Conservation (phyloP, 2,329 filamentous ascomycete genomes). For the Zasmidium angulare region DNA sequence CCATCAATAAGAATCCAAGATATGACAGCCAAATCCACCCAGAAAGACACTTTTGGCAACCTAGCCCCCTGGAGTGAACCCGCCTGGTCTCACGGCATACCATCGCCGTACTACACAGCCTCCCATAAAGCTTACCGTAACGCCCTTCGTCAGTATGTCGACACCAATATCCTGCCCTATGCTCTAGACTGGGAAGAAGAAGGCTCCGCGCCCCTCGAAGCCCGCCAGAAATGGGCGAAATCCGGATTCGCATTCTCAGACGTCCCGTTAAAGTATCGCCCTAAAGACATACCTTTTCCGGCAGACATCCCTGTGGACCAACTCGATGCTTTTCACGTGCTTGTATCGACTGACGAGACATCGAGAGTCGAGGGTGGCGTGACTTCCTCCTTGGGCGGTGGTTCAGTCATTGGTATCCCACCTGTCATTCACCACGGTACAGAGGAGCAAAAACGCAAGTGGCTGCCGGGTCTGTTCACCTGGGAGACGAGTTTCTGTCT, state of each 20-base stretch:
- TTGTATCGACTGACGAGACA: constrained; percentile 34
- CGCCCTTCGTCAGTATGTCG: constrained; percentile 58
- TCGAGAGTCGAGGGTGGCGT: constrained; percentile 50
- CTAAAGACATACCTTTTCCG: constrained; percentile 41
- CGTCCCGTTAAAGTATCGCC: constrained; percentile 46
- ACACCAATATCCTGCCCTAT: constrained; percentile 56
- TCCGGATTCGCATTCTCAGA: constrained; percentile 47
- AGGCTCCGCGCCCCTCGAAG: constrained; percentile 51
- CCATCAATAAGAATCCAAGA: neutral
- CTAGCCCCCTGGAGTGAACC: constrained; percentile 47
- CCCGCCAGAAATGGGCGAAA: constrained; percentile 37
- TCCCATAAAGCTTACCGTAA: constrained; percentile 61
- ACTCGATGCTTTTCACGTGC: constrained; percentile 57
- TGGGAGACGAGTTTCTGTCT: constrained; percentile 63
- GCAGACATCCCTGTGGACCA: constrained; percentile 49
- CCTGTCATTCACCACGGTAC: constrained; percentile 65
- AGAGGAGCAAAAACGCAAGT: constrained; percentile 57
- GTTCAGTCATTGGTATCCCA: constrained; percentile 62
- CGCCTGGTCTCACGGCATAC: constrained; percentile 49
- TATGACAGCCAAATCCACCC: neutral
- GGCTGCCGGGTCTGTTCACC: constrained; percentile 59
- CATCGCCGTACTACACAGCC: constrained; percentile 63
- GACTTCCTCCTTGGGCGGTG: constrained; percentile 58
- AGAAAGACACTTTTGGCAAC: constrained; percentile 19
- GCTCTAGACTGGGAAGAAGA: constrained; percentile 63